Conservation (phyloP, 202 grass and related monocot species). For the Sporobolus alterniflorus region DNA sequence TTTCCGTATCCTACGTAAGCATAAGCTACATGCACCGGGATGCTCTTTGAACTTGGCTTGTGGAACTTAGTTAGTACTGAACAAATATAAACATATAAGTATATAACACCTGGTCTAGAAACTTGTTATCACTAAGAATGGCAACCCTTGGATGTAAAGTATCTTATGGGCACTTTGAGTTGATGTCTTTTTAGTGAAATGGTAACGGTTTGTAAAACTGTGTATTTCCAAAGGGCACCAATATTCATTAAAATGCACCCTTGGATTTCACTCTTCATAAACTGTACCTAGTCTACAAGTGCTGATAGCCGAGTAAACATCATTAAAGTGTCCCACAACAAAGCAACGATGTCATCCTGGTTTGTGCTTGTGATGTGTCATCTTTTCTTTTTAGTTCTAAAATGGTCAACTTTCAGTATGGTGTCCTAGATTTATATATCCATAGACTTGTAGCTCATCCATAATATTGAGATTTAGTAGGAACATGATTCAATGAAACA, state of each 20-base stretch:
- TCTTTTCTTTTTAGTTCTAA: not conserved
- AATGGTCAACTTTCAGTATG: not conserved
- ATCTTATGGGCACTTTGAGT: not conserved
- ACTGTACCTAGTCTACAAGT: not conserved
- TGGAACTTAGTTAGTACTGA: not conserved
- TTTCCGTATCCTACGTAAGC: too few relatives aligned
- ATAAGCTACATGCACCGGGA: too few relatives aligned
- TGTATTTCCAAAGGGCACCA: not conserved
- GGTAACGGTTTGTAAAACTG: not conserved
- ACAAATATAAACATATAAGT: not conserved
- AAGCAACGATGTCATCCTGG: not conserved
- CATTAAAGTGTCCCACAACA: not conserved
- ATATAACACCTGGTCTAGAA: not conserved
- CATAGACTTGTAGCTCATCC: conserved; percentile 5
- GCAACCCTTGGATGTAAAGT: not conserved
- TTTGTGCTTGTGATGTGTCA: not conserved
- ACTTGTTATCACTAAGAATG: not conserved
- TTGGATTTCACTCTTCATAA: not conserved
- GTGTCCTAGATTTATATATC: not conserved
- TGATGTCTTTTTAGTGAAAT: not conserved
- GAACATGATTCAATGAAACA: conserved; percentile 2
- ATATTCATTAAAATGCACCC: not conserved
- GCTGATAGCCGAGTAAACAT: not conserved
- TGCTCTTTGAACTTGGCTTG: conserved; percentile 4
- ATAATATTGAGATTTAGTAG: not conserved